Conservation (phyloP, 169 alveolate species). For the Plasmodium gallinaceum region DNA sequence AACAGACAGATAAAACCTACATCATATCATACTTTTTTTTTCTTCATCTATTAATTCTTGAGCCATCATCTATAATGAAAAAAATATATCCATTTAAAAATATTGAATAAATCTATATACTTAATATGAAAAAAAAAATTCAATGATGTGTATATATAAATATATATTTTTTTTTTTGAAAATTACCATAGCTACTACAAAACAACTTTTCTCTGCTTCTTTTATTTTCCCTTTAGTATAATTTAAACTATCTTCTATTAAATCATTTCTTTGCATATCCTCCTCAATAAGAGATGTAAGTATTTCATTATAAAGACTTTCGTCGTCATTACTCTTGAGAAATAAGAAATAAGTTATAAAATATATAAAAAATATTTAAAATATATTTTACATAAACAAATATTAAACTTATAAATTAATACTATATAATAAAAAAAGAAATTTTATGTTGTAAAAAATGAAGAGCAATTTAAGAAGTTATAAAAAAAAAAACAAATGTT, state of each 20-base stretch:
- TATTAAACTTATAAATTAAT: background rate
- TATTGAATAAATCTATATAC: constrained; percentile 12
- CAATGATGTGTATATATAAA: background rate
- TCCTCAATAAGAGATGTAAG: constrained; percentile 73
- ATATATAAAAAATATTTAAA: background rate
- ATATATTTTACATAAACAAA: no score
- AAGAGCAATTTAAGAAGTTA: no score
- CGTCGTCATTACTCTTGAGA: constrained; percentile 48
- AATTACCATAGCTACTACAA: constrained; percentile 69
- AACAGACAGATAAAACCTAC: constrained; percentile 39
- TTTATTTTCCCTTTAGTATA: constrained; percentile 66
- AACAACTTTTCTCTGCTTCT: constrained; percentile 68
- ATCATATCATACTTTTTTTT: constrained; percentile 39
- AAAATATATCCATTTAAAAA: constrained; percentile 6
- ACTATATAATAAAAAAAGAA: background rate
- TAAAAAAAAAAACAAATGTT: no score
- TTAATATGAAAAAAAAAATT: background rate
- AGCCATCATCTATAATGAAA: constrained; percentile 71
- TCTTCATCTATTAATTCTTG: constrained; percentile 71
- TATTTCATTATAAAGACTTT: constrained; percentile 51
- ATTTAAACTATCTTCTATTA: constrained; percentile 64
- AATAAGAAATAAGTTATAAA: background rate
- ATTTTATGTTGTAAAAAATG: background rate
- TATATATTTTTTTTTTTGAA: constrained; percentile 11
- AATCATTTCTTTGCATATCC: constrained; percentile 56